Base-by-base conservation (phyloP, 192 early-diverging fungal genomes). In the Backusella parvicylindrica region DNA sequence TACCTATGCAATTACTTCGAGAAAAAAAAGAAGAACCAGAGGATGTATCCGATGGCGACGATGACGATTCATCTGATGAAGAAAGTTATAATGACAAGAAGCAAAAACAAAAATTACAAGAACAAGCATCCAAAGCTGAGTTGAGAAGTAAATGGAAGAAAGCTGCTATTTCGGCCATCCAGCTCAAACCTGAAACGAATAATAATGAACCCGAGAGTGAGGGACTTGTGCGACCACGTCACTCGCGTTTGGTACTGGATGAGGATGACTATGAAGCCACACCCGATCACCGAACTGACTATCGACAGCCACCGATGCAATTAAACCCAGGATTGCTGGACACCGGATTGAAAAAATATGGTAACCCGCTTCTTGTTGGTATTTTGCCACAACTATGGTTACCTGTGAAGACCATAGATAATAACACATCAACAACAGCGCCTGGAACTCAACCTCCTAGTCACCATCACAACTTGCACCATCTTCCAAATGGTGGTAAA, bases 341-440 rank as follows among this genome's bases (percentile, higher is more conserved):
- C 70, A 85, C 89, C 23, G 89, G 90, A 0, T 77, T 92, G 82
- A 80, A 85, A 26, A 76, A 83, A 9, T 94, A 91, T 60, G 86
- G 82, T 60, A 84, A 91, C 64, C 92, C 92, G 23, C 86, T 84
- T 11, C 67, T 94, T 2, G 77, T 89, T 15, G 91, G 91, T 21
- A 82, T 82, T 9, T 67, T 94, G 47, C 92, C 92, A 5, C 82
- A 86, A 28, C 75, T 92, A 23, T 94, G 92, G 92, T 77, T 94
- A 40, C 92, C 92, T 18, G 83, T 90, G 23, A 86, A 81, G 66
- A 60, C 26, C 26, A 1, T 12, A 11, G 53, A 60, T 12, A n/a
- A n/a, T n/a, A n/a, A n/a, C n/a, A n/a, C n/a, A n/a, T n/a, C n/a
- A 23, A 26, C 11, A 21, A 50, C 6, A 26, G 28, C 47, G 2